Evolutionary conservation across 1,139 yeast species (phyloP).

Genomic region (Pneumocystis jirovecii): DNA sequence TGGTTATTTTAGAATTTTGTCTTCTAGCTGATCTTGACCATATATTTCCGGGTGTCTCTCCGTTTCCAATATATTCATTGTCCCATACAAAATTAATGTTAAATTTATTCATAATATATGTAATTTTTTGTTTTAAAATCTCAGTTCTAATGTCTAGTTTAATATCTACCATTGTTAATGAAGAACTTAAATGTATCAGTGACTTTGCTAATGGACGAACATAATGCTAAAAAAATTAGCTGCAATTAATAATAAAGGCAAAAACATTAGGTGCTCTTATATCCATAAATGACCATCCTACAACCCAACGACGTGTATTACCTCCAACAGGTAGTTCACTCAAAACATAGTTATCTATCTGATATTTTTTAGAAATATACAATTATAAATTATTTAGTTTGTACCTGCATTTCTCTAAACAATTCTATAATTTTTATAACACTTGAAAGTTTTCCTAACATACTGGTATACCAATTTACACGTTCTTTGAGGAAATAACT

Average conservation of each 20-base stretch:
- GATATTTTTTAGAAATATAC: not conserved
- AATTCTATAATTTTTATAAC: constrained; percentile 5
- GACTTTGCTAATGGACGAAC: not conserved
- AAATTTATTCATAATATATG: not conserved
- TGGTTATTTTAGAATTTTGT: not conserved
- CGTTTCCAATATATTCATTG: constrained; percentile 2
- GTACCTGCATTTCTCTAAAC: constrained; percentile 4
- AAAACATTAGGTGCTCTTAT: constrained; percentile 6
- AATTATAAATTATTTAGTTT: not conserved
- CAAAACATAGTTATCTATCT: constrained; percentile 13
- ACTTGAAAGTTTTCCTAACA: constrained; percentile 17
- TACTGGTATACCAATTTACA: constrained; percentile 17
- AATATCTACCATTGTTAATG: constrained; percentile 2
- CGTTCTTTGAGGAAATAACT: constrained; percentile 17
- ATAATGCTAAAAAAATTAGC: constrained; percentile 6
- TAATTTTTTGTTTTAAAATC: not conserved
- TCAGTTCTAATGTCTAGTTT: not conserved
- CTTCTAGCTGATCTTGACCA: constrained; percentile 16
- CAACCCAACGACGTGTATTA: constrained; percentile 24
- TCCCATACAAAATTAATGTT: not conserved
- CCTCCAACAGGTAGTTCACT: constrained; percentile 15
- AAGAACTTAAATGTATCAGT: not conserved
- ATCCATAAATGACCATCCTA: constrained; percentile 24
- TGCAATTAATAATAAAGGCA: not conserved
- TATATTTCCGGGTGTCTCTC: constrained; percentile 11